phyloP scores from a whole-genome alignment of 2,329 filamentous ascomycete species.

The Diaporthe humulicola region DNA sequence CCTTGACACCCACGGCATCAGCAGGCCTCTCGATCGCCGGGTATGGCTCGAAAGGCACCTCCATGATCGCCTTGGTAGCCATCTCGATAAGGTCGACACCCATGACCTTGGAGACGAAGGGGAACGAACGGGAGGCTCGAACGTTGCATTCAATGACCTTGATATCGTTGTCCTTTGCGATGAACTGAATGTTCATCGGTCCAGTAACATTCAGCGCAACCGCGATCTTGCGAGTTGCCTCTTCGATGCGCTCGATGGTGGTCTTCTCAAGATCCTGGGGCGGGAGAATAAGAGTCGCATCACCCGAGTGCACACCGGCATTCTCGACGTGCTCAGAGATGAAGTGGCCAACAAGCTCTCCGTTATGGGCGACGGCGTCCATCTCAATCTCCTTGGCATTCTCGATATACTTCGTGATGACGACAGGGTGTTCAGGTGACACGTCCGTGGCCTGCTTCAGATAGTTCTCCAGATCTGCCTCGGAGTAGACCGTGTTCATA shows the following conservation, averaged over 20 bases:
- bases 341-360: slow-evolving; percentile 92
- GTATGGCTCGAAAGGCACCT: slow-evolving; percentile 84
- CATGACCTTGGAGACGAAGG: slow-evolving; percentile 99
- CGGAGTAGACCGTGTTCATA: slow-evolving; percentile 99
- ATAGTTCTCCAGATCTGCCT: slow-evolving; percentile 90
- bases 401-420: slow-evolving; percentile 99
- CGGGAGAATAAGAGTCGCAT: slow-evolving; percentile 94
- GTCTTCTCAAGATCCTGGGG: slow-evolving; percentile 92
- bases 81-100: slow-evolving; percentile 97
- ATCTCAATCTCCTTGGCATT: slow-evolving; percentile 99
- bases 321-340: slow-evolving; percentile 99
- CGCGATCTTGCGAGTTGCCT: slow-evolving; percentile 95
- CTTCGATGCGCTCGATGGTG: slow-evolving; percentile 91
- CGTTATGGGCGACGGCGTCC: slow-evolving; percentile 95
- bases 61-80: slow-evolving; percentile 97
- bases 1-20: slow-evolving; percentile 95
- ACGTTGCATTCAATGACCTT: slow-evolving; percentile 99
- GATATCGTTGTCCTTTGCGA: slow-evolving; percentile 99
- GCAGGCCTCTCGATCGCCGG: slow-evolving; percentile 81
- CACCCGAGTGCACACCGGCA: slow-evolving; percentile 97
- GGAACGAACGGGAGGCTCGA: slow-evolving; percentile 94
- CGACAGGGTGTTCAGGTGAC: slow-evolving; percentile 94
- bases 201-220: slow-evolving; percentile 95
- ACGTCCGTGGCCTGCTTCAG: slow-evolving; percentile 93
- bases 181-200: slow-evolving; percentile 99